Conservation (phyloP, 176 grass and related monocot species). For the Guadua angustifolia region DNA sequence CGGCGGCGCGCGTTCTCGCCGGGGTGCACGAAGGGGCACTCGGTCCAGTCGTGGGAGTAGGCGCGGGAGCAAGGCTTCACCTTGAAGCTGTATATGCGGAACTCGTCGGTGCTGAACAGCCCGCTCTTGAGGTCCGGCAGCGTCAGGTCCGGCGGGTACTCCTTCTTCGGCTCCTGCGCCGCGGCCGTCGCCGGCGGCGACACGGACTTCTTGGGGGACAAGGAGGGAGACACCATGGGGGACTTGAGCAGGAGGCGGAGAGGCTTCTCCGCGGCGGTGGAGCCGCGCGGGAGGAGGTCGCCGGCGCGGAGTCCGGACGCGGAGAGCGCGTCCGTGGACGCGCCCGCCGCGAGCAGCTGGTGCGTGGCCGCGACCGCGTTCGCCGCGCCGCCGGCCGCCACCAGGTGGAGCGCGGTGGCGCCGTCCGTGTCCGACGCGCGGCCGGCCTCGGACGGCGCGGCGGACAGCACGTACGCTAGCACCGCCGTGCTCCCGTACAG, state of each 20-base stretch:
- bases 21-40: slow-evolving; percentile 97
- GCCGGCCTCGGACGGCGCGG: slow-evolving; percentile 45
- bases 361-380: slow-evolving; percentile 45
- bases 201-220: slow-evolving; percentile 54
- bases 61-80: slow-evolving; percentile 96
- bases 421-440: slow-evolving; percentile 65
- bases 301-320: slow-evolving; percentile 53
- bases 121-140: slow-evolving; percentile 93
- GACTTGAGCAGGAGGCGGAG: slow-evolving; percentile 56
- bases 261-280: slow-evolving; percentile 23
- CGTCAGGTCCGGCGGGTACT: slow-evolving; percentile 89
- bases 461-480: slow-evolving; percentile 53
- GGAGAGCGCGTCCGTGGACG: slow-evolving; percentile 56
- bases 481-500: slow-evolving; percentile 70
- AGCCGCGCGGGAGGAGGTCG: slow-evolving; percentile 62
- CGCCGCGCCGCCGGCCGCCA: slow-evolving; percentile 53
- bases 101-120: slow-evolving; percentile 88
- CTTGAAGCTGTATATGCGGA: slow-evolving; percentile 98
- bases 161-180: slow-evolving; percentile 58
- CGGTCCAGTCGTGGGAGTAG: slow-evolving; percentile 98
- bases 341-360: slow-evolving; percentile 64
- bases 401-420: slow-evolving; percentile 72
- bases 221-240: slow-evolving; percentile 29
- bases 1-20: slow-evolving; percentile 96
- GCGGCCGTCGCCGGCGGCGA: background rate